Conservation (phyloP, 2,329 filamentous ascomycete species). For the Thelonectria olida region DNA sequence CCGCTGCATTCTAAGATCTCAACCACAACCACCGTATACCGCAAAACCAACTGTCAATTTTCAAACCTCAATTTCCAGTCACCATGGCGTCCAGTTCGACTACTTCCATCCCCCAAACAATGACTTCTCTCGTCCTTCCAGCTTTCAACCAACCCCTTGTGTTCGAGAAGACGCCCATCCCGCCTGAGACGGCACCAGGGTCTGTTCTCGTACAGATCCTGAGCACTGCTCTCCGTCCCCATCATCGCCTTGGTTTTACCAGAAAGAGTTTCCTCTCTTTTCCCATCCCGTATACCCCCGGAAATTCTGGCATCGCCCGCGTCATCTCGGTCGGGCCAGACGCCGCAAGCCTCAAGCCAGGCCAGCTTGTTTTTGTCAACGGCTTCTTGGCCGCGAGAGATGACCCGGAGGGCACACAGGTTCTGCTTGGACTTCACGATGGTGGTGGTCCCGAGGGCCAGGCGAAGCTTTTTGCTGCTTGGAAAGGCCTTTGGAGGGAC, state of each 20-base stretch:
- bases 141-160: constrained; percentile 22
- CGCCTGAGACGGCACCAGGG: neutral
- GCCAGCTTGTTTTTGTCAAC: constrained; percentile 28
- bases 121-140: constrained; percentile 18
- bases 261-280: constrained; percentile 21
- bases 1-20: neutral
- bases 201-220: constrained; percentile 25
- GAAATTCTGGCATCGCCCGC: constrained; percentile 11
- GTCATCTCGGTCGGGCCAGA: constrained; percentile 24
- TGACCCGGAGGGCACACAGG: constrained; percentile 11
- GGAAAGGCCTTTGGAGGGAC: constrained; percentile 28
- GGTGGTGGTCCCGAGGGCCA: constrained; percentile 5
- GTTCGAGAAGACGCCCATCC: constrained; percentile 1
- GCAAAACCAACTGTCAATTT: too few relatives aligned
- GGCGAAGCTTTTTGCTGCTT: constrained; percentile 22
- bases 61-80: neutral
- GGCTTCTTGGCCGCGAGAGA: constrained; percentile 22
- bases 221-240: constrained; percentile 24
- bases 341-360: constrained; percentile 12
- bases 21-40: too few relatives aligned
- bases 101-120: neutral
- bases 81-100: neutral
- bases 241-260: constrained; percentile 21
- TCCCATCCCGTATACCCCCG: constrained; percentile 7
- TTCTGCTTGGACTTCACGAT: constrained; percentile 23